Evolutionary conservation across 2,329 filamentous ascomycete species (phyloP).

Genomic region (Epichloe bromicola): DNA sequence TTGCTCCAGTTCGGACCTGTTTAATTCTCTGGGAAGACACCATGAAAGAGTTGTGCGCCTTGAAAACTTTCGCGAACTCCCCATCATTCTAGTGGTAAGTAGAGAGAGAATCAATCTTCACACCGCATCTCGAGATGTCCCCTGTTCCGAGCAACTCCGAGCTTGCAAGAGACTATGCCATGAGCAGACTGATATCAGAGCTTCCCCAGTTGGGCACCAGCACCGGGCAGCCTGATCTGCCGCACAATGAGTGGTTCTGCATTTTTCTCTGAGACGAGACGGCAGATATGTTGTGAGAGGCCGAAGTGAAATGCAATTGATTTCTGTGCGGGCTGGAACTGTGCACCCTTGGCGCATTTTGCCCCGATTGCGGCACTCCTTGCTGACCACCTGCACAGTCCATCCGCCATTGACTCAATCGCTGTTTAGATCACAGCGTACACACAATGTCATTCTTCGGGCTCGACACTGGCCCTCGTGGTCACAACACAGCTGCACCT

Average conservation of each 20-base stretch:
- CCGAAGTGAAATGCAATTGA: too few relatives aligned
- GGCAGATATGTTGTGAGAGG: too few relatives aligned
- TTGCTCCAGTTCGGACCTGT: too few relatives aligned
- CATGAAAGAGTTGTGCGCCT: constrained; percentile 28
- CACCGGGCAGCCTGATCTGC: neutral
- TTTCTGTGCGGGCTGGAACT: too few relatives aligned
- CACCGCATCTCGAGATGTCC: constrained; percentile 11
- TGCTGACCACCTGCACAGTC: neutral
- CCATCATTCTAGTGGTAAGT: constrained; percentile 27
- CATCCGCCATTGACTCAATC: neutral
- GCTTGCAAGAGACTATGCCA: neutral
- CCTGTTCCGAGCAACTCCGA: neutral
- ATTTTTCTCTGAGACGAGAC: too few relatives aligned
- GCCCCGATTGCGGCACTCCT: neutral
- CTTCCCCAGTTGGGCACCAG: neutral
- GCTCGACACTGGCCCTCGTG: constrained; percentile 53
- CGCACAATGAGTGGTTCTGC: neutral
- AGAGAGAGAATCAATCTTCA: too few relatives aligned
- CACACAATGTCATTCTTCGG: constrained; percentile 79
- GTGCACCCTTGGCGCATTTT: neutral
- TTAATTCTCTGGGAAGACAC: constrained; percentile 19
- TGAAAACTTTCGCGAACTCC: constrained; percentile 17
- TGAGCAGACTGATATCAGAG: neutral
- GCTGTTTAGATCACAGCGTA: neutral
- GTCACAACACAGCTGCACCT: constrained; percentile 52